Evolutionary conservation across 768 basidiomycete species (phyloP).

Genomic region (Lentinula aciculospora): DNA sequence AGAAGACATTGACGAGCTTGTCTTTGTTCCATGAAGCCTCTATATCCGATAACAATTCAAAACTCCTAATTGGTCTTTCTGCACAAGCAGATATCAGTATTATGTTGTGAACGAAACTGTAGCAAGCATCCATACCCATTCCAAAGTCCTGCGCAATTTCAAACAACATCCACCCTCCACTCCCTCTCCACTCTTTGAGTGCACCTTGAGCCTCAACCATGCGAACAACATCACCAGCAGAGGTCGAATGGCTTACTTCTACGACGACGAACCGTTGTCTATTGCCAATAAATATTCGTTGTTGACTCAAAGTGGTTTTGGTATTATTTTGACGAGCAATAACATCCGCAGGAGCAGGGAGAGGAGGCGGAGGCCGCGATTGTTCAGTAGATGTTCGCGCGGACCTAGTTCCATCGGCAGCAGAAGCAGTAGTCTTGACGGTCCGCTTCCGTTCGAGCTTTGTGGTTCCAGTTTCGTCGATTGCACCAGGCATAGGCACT

Average conservation of each 20-base stretch:
- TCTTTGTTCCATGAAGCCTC: conserved; percentile 86
- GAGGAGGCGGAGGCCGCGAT: conserved; percentile 20
- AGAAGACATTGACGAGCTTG: conserved; percentile 72
- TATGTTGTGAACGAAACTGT: conserved; percentile 8
- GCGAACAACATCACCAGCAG: conserved; percentile 67
- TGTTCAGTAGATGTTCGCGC: conserved; percentile 17
- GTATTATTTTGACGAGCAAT: conserved; percentile 16
- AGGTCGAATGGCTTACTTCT: conserved; percentile 61
- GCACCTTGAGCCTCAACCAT: conserved; percentile 62
- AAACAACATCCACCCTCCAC: conserved; percentile 83
- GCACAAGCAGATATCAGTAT: conserved; percentile 9
- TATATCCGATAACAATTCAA: conserved; percentile 76
- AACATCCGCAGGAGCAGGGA: conserved; percentile 26
- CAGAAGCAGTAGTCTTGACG: conserved; percentile 7
- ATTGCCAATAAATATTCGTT: conserved; percentile 73
- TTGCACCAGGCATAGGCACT: background rate
- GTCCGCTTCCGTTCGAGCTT: conserved; percentile 5
- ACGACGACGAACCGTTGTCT: conserved; percentile 73
- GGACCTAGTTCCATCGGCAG: conserved; percentile 12
- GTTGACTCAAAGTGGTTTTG: conserved; percentile 33
- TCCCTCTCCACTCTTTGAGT: conserved; percentile 51
- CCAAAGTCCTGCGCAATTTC: conserved; percentile 90
- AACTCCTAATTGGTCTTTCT: conserved; percentile 91
- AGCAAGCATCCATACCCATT: conserved; percentile 56
- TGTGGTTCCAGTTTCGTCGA: too few relatives aligned